A percentile compares a stretch with the other conserved stretches of the same genome.
Evolutionary conservation across 768 basidiomycete genomes (phyloP).

Genomic region (Paxillus ammoniavirescens): DNA sequence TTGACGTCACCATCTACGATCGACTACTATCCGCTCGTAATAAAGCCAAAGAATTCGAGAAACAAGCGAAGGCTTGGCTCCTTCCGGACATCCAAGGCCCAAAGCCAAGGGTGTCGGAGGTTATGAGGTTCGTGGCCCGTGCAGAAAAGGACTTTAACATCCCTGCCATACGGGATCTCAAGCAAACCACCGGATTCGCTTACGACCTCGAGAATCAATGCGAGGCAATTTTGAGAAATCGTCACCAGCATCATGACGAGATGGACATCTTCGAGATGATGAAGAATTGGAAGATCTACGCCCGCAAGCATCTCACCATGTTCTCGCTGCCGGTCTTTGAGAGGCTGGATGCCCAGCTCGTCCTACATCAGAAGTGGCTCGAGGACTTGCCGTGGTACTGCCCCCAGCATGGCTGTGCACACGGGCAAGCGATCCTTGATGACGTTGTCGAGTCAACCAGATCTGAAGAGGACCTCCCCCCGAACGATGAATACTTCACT

Average conservation of each 20-base stretch:
- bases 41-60: conserved; percentile 78
- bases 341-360: conserved; percentile 66
- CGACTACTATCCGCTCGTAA: conserved; percentile 60
- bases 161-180: conserved; percentile 60
- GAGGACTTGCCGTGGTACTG: conserved; percentile 80
- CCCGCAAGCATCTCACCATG: conserved; percentile 66
- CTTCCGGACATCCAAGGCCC: conserved; percentile 50
- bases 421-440: conserved; percentile 63
- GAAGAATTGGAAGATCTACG: conserved; percentile 71
- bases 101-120: conserved; percentile 68
- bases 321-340: conserved; percentile 75
- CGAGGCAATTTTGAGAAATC: conserved; percentile 67
- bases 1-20: conserved; percentile 65
- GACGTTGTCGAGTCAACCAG: conserved; percentile 76
- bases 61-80: conserved; percentile 72
- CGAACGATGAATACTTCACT: conserved; percentile 78
- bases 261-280: conserved; percentile 73
- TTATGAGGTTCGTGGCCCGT: conserved; percentile 61
- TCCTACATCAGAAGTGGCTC: conserved; percentile 67
- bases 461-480: conserved; percentile 77
- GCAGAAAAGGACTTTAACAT: conserved; percentile 81
- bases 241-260: conserved; percentile 52
- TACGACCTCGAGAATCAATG: conserved; percentile 73
- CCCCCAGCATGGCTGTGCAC: conserved; percentile 58
- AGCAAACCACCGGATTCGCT: conserved; percentile 73